Evolutionary conservation across 768 basidiomycete species (phyloP), one percentile per base, ranked within the genome.

Genomic region (Harrya chromipes): DNA sequence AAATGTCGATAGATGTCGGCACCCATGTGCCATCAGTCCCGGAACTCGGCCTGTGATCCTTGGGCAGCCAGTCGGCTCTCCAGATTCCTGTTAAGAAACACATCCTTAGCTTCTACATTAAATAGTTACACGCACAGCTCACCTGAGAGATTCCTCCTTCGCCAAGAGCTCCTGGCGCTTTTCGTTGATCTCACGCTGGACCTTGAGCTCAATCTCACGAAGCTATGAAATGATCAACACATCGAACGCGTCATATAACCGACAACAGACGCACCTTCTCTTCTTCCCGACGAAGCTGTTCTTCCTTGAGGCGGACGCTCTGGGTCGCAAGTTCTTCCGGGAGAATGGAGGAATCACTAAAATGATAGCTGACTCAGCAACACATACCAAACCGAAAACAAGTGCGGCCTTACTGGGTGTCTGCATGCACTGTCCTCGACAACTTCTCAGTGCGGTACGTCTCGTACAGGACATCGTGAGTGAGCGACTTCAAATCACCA

Each of bases 361-460:
- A 40, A 50, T 17, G 40, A 44, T 17, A 49, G 7, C 24, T 42
- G 24, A 34, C 49, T 74, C 42, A 75, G 59, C 40, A 53, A 63
- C 54, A 37, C 20, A 46, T 16, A 46, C 29, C n/a, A 10, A 27
- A 24, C 6, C 13, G 19, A 41, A 46, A 35, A 19, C 21, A 14
- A 19, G 37, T 27, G 38, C 43, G 53, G 53, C 29, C 74, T 56
- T 72, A 87, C 83, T 85, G 80, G 13, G 87, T 76, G 59, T 89
- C 88, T 2, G 87, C 57, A 61, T 93, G 82, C 35, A 97, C 92
- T 3, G 88, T 91, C 61, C 90, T 80, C 5, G 94, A 97, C 19
- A 97, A 76, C 62, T 97, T 97, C 81, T 97, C 95, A 6, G 94
- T 95, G 76, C 95, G 92, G 70, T 95, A 97, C 26, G 93, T 94